phyloP scores from a whole-genome alignment of 805 yeast species.

The Teunomyces kruisii region DNA sequence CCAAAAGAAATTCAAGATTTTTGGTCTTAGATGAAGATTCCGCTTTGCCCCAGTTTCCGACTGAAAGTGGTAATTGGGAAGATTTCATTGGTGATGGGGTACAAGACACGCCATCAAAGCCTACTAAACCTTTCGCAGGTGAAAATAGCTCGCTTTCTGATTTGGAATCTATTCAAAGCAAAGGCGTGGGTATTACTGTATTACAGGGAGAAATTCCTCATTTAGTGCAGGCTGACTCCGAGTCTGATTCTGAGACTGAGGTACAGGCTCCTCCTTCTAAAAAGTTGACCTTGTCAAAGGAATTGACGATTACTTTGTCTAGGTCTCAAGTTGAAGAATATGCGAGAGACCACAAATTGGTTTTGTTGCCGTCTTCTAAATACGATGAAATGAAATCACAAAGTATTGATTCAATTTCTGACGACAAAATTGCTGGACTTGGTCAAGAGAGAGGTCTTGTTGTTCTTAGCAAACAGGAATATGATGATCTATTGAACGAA shows the following conservation, averaged over 20 bases:
- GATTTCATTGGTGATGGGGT: slow-evolving; percentile 34
- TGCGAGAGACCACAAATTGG: slow-evolving; percentile 33
- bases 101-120: slow-evolving; percentile 20
- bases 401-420: slow-evolving; percentile 21
- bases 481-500: slow-evolving; percentile 29
- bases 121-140: slow-evolving; percentile 16
- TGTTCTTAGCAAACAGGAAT: slow-evolving; percentile 25
- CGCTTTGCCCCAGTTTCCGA: slow-evolving; percentile 17
- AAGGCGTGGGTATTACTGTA: slow-evolving; percentile 13
- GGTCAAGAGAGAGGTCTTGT: slow-evolving; percentile 27
- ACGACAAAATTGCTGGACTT: slow-evolving; percentile 22
- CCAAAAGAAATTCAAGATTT: slow-evolving; percentile 35
- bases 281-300: slow-evolving; percentile 15
- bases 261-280: slow-evolving; percentile 7
- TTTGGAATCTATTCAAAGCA: slow-evolving; percentile 10
- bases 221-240: slow-evolving; percentile 28
- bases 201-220: slow-evolving; percentile 22
- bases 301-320: slow-evolving; percentile 11
- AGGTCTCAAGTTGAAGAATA: slow-evolving; percentile 31
- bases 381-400: slow-evolving; percentile 29
- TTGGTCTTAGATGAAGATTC: slow-evolving; percentile 27
- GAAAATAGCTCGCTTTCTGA: slow-evolving; percentile 12
- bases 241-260: slow-evolving; percentile 21
- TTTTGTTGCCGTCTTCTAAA: slow-evolving; percentile 29
- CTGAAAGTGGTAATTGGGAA: slow-evolving; percentile 36